Conservation (phyloP, 805 yeast genomes). For the Kodamaea hsintzibuensis region DNA sequence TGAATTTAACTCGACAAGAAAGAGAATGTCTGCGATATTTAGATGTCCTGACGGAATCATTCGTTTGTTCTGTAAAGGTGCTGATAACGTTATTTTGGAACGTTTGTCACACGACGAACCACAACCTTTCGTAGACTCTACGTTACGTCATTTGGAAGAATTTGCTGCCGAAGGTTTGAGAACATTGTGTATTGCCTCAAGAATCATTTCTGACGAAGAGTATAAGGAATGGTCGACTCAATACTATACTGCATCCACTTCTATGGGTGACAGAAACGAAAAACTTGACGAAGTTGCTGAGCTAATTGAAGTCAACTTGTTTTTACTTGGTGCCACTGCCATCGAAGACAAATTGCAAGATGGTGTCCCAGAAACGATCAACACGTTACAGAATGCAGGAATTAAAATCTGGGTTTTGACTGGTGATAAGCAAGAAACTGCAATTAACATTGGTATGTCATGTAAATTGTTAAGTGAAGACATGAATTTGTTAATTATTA, state of each 20-base stretch:
- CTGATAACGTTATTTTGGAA: conserved; percentile 93
- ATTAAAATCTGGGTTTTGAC: conserved; percentile 97
- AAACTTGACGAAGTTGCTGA: conserved; percentile 89
- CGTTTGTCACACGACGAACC: conserved; percentile 60
- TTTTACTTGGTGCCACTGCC: conserved; percentile 93
- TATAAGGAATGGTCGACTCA: conserved; percentile 65
- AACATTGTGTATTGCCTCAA: conserved; percentile 87
- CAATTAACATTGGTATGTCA: conserved; percentile 97
- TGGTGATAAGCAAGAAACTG: conserved; percentile 98
- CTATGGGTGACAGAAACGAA: conserved; percentile 71
- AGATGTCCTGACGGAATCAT: conserved; percentile 93
- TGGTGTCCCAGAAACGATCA: conserved; percentile 97
- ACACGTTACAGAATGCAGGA: conserved; percentile 93
- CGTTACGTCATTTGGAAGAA: conserved; percentile 86
- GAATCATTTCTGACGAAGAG: conserved; percentile 78
- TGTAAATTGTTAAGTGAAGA: conserved; percentile 93
- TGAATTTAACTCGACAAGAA: conserved; percentile 96
- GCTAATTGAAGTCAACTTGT: conserved; percentile 74
- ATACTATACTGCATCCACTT: conserved; percentile 80
- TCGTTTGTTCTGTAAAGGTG: conserved; percentile 91
- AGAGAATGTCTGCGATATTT: conserved; percentile 95
- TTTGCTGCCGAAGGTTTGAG: conserved; percentile 96
- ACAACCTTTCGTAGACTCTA: conserved; percentile 81
- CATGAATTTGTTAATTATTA: conserved; percentile 87
- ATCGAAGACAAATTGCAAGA: conserved; percentile 97